Percentiles rank a stretch among this genome's conserved stretches.
Evolutionary conservation across 495 filamentous ascomycete genomes (phyloP).

Genomic region (Talaromyces thailandensis): DNA sequence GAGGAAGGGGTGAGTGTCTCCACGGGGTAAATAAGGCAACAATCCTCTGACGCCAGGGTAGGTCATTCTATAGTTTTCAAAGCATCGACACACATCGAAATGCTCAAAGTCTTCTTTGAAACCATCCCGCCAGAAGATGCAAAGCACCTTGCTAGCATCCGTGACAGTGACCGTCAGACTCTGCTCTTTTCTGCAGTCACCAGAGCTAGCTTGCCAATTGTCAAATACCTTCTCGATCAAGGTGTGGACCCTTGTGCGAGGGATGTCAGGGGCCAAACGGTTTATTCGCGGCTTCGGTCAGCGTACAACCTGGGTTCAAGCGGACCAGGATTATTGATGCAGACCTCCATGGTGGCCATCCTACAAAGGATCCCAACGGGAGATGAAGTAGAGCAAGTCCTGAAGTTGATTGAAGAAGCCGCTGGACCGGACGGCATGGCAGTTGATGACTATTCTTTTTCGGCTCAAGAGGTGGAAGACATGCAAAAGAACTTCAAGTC

Average conservation of each 20-base stretch:
- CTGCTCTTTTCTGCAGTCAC: neutral
- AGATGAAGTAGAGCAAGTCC: neutral
- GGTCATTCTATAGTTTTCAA: neutral
- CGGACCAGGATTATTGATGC: neutral
- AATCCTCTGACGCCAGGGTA: neutral
- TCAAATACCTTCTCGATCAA: neutral
- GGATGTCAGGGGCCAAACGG: neutral
- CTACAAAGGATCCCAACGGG: neutral
- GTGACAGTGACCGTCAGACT: neutral
- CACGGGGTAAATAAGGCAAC: neutral
- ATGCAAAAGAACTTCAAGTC: neutral
- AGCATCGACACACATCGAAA: neutral
- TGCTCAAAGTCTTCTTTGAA: neutral
- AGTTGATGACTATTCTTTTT: neutral
- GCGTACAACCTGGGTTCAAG: neutral
- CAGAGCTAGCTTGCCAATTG: neutral
- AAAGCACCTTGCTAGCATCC: neutral
- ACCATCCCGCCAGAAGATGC: neutral
- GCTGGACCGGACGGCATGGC: neutral
- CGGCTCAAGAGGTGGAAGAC: neutral
- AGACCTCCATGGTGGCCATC: neutral
- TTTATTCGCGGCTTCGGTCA: neutral
- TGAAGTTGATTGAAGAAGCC: neutral
- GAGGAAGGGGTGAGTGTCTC: neutral
- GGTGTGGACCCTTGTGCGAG: neutral